These are phyloP conservation scores for Phaeoacremonium minimum DNA, from an alignment of 2,329 filamentous ascomycete genomes.

Conservation along the genomic window DNA sequence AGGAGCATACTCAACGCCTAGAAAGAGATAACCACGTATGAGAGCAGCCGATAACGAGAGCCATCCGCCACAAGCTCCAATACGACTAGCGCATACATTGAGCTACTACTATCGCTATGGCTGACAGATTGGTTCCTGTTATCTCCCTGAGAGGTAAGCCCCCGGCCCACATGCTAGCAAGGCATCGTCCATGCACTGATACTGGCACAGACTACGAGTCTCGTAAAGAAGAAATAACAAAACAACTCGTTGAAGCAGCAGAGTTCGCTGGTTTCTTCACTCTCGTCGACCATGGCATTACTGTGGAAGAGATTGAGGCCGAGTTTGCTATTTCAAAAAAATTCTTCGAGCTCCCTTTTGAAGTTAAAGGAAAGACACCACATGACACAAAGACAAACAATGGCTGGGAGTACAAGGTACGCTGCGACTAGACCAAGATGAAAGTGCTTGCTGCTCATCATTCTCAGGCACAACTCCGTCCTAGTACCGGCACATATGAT, in stretches of 20 bases:
- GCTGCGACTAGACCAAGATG: background rate
- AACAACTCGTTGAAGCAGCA: conserved; percentile 39
- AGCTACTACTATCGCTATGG: no score
- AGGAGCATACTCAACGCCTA: no score
- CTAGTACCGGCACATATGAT: conserved; percentile 43
- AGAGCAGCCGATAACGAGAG: no score
- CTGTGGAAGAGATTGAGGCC: conserved; percentile 28
- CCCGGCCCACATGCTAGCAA: background rate
- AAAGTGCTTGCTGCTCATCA: background rate
- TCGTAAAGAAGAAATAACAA: conserved; percentile 42
- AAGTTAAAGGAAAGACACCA: conserved; percentile 38
- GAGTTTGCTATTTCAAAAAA: conserved; percentile 14
- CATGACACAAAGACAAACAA: conserved; percentile 41
- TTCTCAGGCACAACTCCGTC: conserved; percentile 37
- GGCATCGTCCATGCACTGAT: no score
- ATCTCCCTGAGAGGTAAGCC: conserved; percentile 8
- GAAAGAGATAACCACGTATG: no score
- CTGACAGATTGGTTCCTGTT: conserved; percentile 5
- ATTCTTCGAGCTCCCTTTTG: conserved; percentile 41
- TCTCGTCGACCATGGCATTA: conserved; percentile 19
- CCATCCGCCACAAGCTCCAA: no score
- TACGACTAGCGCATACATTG: no score
- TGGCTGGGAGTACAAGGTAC: conserved; percentile 45
- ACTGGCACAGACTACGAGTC: conserved; percentile 33
- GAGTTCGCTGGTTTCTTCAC: conserved; percentile 50